Percentiles rank a stretch among this genome's conserved stretches.
Evolutionary conservation across 352 stramenopile species (phyloP).

Genomic region (Lagenidium sp.): DNA sequence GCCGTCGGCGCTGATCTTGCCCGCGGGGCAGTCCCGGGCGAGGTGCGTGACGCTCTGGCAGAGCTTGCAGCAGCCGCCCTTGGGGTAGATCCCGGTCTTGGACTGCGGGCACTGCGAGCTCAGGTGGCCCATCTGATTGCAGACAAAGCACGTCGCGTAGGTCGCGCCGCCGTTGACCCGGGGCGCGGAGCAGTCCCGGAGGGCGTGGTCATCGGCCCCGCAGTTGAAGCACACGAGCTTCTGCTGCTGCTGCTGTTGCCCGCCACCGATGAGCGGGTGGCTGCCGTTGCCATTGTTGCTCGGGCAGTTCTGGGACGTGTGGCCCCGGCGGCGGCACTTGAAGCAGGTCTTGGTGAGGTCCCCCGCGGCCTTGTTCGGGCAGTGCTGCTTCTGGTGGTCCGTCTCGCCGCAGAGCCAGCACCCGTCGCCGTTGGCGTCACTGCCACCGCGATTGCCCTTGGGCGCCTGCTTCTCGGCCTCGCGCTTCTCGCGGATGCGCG

Average conservation of each 20-base stretch:
- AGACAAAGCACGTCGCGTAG: constrained; percentile 86
- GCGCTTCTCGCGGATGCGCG: constrained; percentile 68
- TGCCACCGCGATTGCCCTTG: constrained; percentile 10
- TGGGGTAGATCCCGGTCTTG: constrained; percentile 83
- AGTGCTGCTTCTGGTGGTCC: constrained; percentile 75
- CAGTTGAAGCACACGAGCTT: constrained; percentile 86
- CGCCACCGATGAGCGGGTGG: constrained; percentile 8
- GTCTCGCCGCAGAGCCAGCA: constrained; percentile 71
- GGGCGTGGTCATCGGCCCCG: constrained; percentile 49
- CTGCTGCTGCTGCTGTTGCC: constrained; percentile 4
- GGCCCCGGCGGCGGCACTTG: constrained; percentile 70
- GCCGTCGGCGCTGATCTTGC: constrained; percentile 56
- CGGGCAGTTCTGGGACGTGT: constrained; percentile 79
- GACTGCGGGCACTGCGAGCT: constrained; percentile 83
- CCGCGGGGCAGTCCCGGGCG: constrained; percentile 70
- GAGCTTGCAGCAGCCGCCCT: constrained; percentile 85
- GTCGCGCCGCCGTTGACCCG: constrained; percentile 50
- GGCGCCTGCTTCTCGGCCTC: too few species aligned
- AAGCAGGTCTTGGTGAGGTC: constrained; percentile 77
- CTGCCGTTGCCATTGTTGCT: constrained; percentile 14
- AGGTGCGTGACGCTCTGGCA: constrained; percentile 80
- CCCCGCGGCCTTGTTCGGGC: constrained; percentile 48
- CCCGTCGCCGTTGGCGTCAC: constrained; percentile 21
- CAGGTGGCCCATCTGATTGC: constrained; percentile 77
- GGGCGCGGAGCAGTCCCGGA: constrained; percentile 63